Evolutionary conservation across 805 yeast genomes (phyloP), one percentile per base, ranked within the genome.

Genomic region (Nakazawaea molendinolei): DNA sequence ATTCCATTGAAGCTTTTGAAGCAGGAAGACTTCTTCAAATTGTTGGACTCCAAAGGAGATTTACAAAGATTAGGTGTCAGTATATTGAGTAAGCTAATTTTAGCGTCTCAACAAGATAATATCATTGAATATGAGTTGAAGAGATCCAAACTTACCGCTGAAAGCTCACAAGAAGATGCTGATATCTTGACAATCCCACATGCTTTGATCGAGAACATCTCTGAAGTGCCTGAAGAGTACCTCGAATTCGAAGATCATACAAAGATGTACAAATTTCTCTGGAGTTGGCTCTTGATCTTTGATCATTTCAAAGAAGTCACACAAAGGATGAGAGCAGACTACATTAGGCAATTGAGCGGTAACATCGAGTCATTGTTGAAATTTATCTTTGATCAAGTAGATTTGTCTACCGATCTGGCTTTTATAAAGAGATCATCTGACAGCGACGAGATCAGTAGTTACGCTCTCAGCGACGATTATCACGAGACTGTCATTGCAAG

Each of bases 241-340:
- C 42, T 66, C 19, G 73, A 59, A 18, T 45, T 48, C 37, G 69
- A 67, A 28, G 61, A 62, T 18, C 61, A 57, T 16, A 40, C 46
- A 20, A 52, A 50, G 3, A 51, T 65, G 30, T 49, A 67, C 20
- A 60, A 53, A 15, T 81, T 71, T 49, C 45, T 81, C 23, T 79
- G 84, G 79, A 60, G 75, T 38, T 87, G 95, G 94, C 60, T 58
- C 42, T 60, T 85, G 36, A 54, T 83, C 0, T 65, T 83, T 43
- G 61, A 59, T 20, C 76, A 76, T 53, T 82, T 86, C 51, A 66
- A 69, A 34, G 74, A 76, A 40, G 69, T 82, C 5, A 74, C 92
- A 1, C 76, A 74, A 44, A 70, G 73, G 27, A 65, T 86, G 44
- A 68, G 87, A 39, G 67, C 72, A 31, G 62, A 67, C 28, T 83